These are phyloP conservation scores for sorghum (Sorghum bicolor) DNA, from an alignment of 176 grass and related monocot species.

Conservation along the genomic window DNA sequence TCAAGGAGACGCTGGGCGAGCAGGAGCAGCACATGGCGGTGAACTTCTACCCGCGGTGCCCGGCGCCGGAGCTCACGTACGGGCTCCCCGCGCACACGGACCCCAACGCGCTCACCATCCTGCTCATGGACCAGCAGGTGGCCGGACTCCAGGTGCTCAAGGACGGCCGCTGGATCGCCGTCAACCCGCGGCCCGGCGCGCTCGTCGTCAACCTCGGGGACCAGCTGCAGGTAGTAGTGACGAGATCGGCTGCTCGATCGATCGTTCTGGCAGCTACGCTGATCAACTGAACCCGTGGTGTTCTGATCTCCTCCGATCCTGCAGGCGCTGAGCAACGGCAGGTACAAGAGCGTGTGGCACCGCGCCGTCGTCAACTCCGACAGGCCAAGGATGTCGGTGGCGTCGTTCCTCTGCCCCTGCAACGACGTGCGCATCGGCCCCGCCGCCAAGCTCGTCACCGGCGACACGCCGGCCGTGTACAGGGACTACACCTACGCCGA, in stretches of 20 bases:
- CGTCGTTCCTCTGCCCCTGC: conserved; percentile 77
- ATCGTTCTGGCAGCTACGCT: too few relatives aligned
- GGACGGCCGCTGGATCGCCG: conserved; percentile 68
- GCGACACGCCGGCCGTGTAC: conserved; percentile 41
- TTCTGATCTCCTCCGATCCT: too few relatives aligned
- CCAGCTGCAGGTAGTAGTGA: conserved; percentile 57
- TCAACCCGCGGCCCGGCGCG: conserved; percentile 54
- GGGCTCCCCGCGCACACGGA: conserved; percentile 84
- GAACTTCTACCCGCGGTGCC: conserved; percentile 89
- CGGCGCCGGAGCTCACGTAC: conserved; percentile 74
- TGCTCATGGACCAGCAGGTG: conserved; percentile 71
- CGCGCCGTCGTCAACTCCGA: conserved; percentile 60
- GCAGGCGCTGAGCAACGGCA: conserved; percentile 67
- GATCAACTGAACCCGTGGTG: too few relatives aligned
- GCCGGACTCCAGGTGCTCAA: conserved; percentile 66
- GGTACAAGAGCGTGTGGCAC: conserved; percentile 72
- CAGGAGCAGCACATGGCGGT: conserved; percentile 92
- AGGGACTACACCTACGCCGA: conserved; percentile 69
- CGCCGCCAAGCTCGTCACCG: conserved; percentile 42
- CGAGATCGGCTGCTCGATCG: too few relatives aligned
- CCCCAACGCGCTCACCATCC: conserved; percentile 84
- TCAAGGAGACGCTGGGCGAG: conserved; percentile 52
- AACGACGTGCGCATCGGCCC: conserved; percentile 47
- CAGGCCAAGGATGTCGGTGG: conserved; percentile 56
- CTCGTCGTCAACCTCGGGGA: conserved; percentile 85